These are phyloP conservation scores for Backusella psychrophila DNA, from an alignment of 192 early-diverging fungal genomes.

Conservation along the genomic window DNA sequence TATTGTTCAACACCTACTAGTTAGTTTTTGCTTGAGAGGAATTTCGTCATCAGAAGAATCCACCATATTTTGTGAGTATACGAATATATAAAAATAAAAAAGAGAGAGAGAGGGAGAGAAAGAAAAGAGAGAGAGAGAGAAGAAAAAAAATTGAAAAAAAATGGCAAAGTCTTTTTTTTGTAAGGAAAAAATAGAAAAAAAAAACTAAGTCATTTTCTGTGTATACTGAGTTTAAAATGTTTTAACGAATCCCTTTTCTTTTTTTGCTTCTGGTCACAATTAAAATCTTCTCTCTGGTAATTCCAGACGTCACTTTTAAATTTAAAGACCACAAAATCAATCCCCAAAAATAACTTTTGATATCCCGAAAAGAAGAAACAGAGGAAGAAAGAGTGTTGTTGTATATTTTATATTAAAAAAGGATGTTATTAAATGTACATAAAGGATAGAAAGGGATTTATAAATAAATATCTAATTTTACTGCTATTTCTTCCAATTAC, in stretches of 20 bases:
- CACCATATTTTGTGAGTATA: not conserved
- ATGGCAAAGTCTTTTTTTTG: not conserved
- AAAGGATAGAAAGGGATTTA: not conserved
- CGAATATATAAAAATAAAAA: not conserved
- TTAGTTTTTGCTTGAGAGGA: not conserved
- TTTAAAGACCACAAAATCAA: not conserved
- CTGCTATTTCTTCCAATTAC: not conserved
- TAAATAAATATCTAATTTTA: not conserved
- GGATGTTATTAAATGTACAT: not conserved
- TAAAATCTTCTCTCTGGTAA: not conserved
- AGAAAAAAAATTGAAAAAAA: not conserved
- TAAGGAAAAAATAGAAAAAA: constrained; percentile 3
- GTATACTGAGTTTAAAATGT: not conserved
- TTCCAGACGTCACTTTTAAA: not conserved
- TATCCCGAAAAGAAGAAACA: not conserved
- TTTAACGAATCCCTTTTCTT: not conserved
- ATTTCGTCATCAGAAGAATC: not conserved
- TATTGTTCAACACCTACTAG: not conserved
- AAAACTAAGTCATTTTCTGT: constrained; percentile 9
- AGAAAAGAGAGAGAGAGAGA: not conserved
- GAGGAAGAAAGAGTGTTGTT: not conserved
- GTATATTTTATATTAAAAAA: not conserved
- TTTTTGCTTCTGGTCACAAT: not conserved
- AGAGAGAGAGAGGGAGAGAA: not conserved
- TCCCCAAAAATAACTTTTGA: constrained; percentile 5